Evolutionary conservation across 2,329 filamentous ascomycete genomes (phyloP).

Genomic region (Xylariaceae sp.): DNA sequence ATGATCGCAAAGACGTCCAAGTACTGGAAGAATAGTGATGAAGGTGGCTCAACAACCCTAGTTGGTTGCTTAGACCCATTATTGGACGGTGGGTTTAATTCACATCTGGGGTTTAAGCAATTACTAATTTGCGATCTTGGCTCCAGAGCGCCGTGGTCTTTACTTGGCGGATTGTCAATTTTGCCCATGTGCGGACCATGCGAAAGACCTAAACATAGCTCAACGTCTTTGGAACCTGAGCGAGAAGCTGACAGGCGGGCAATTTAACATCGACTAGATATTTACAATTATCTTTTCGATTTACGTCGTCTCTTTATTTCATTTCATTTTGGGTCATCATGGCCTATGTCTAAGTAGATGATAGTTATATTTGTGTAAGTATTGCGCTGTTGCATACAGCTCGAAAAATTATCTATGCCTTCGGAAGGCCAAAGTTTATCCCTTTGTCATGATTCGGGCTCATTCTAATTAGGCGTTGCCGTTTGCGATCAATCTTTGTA

Average conservation of each 20-base stretch:
- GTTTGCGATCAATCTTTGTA: too few species aligned
- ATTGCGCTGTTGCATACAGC: too few species aligned
- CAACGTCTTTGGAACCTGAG: slow-evolving; percentile 50
- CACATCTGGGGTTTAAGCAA: background rate
- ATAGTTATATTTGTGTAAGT: too few species aligned
- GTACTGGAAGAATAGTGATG: slow-evolving; percentile 43
- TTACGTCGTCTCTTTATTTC: too few species aligned
- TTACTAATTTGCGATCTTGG: slow-evolving; percentile 8
- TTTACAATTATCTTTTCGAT: background rate
- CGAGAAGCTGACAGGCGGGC: slow-evolving; percentile 47
- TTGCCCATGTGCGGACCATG: slow-evolving; percentile 35
- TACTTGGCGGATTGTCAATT: slow-evolving; percentile 49
- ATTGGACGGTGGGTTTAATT: slow-evolving; percentile 37
- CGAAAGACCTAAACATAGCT: slow-evolving; percentile 41
- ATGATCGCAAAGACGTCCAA: slow-evolving; percentile 35
- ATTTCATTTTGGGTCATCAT: too few species aligned
- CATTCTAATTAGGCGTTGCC: too few species aligned
- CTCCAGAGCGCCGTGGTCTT: slow-evolving; percentile 39
- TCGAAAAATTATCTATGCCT: too few species aligned
- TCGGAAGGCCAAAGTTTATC: too few species aligned
- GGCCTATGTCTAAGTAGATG: too few species aligned
- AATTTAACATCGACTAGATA: slow-evolving; percentile 38
- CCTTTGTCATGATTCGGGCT: too few species aligned
- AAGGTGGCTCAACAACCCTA: slow-evolving; percentile 43
- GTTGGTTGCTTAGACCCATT: slow-evolving; percentile 45